Evolutionary conservation across 2,329 filamentous ascomycete species (phyloP).

Genomic region (Aspergillus bombycis): DNA sequence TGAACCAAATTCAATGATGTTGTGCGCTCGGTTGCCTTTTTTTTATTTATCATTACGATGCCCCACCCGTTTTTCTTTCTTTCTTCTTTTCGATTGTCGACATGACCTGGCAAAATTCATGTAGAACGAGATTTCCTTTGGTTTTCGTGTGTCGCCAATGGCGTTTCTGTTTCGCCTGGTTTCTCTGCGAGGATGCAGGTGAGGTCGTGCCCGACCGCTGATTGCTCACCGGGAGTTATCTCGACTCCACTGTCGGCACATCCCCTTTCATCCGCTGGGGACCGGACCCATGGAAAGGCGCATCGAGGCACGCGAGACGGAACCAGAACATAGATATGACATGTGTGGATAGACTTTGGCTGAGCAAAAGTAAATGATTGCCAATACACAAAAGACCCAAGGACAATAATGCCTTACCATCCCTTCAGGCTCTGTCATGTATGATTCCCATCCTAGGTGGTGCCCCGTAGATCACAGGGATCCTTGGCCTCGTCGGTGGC

Average conservation of each 20-base stretch:
- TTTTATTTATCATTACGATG: constrained; percentile 8
- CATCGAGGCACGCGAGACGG: not conserved
- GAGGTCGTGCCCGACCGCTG: not conserved
- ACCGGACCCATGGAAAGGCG: not conserved
- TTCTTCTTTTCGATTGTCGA: constrained; percentile 8
- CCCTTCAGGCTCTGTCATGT: not conserved
- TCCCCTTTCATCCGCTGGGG: not conserved
- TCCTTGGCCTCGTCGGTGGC: too few species aligned
- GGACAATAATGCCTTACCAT: not conserved
- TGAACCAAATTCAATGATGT: constrained; percentile 26
- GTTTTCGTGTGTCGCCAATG: not conserved
- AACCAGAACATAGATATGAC: constrained; percentile 15
- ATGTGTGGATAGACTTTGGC: constrained; percentile 17
- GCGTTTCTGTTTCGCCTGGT: not conserved
- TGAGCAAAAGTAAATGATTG: constrained; percentile 19
- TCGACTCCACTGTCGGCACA: not conserved
- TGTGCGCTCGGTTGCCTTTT: constrained; percentile 14
- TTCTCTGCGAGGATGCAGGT: not conserved
- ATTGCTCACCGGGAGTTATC: not conserved
- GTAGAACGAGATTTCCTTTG: constrained; percentile 15
- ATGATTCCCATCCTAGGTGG: too few species aligned
- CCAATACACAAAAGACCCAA: constrained; percentile 10
- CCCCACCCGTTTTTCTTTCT: constrained; percentile 7
- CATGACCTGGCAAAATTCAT: constrained; percentile 15
- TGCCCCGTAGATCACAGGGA: too few species aligned